A percentile compares a stretch with the other conserved stretches of the same genome.
These are phyloP conservation scores for Cudoniella acicularis DNA, from an alignment of 495 filamentous ascomycete genomes.

Conservation along the genomic window DNA sequence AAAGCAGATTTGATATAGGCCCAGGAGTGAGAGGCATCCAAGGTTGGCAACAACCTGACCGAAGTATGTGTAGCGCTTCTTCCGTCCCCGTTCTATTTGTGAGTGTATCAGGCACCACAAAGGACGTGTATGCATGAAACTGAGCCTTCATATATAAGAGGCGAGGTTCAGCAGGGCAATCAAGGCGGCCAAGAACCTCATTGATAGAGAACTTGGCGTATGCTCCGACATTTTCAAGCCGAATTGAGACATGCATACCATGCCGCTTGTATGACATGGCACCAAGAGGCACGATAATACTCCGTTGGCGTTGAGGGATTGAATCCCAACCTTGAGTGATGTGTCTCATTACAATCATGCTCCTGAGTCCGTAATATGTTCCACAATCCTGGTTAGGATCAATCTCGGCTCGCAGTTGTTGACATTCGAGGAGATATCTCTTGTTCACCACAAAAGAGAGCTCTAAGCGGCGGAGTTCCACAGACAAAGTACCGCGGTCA, in stretches of 20 bases:
- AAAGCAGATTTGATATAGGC: slow-evolving; percentile 25
- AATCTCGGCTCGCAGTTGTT: slow-evolving; percentile 37
- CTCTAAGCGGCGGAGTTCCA: slow-evolving; percentile 39
- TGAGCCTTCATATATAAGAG: slow-evolving; percentile 49
- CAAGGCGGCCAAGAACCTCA: slow-evolving; percentile 40
- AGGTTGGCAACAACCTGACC: slow-evolving; percentile 42
- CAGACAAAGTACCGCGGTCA: slow-evolving; percentile 3
- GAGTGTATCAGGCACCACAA: slow-evolving; percentile 51
- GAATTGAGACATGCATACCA: slow-evolving; percentile 1
- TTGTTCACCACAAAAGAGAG: slow-evolving; percentile 40
- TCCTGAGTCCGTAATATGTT: slow-evolving; percentile 47
- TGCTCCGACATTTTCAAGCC: slow-evolving; percentile 1
- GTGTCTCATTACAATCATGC: slow-evolving; percentile 43
- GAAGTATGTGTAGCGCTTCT: slow-evolving; percentile 49
- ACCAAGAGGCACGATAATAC: slow-evolving; percentile 17
- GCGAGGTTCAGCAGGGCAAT: slow-evolving; percentile 40
- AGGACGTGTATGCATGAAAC: slow-evolving; percentile 58
- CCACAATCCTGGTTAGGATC: slow-evolving; percentile 48
- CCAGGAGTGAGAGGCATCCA: slow-evolving; percentile 31
- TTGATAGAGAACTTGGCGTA: slow-evolving; percentile 43
- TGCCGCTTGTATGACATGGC: background rate
- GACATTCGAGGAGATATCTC: slow-evolving; percentile 38
- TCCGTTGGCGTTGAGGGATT: background rate
- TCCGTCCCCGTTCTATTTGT: slow-evolving; percentile 58
- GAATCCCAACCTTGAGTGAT: background rate